Conservation (phyloP, 192 early-diverging fungal genomes). For the Backusella macrospora region DNA sequence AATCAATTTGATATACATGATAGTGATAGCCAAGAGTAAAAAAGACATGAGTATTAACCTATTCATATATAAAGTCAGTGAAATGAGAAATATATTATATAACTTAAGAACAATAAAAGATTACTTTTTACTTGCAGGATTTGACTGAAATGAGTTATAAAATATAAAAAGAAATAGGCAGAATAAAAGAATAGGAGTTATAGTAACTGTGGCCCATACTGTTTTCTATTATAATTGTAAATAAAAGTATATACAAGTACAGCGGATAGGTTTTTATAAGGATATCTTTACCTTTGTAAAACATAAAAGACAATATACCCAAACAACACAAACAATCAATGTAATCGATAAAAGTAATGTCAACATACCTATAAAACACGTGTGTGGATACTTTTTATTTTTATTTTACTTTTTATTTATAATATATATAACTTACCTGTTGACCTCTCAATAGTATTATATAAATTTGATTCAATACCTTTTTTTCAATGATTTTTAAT, state of each 20-base stretch:
- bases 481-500: background rate
- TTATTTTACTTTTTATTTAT: too few species aligned
- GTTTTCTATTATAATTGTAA: background rate
- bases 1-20: background rate
- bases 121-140: background rate
- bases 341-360: background rate
- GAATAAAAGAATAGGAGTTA: background rate
- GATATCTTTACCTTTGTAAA: background rate
- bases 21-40: background rate
- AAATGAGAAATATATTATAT: background rate
- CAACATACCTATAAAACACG: background rate
- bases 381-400: background rate
- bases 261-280: background rate
- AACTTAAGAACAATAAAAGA: background rate
- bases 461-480: background rate
- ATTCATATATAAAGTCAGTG: background rate
- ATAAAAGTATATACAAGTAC: background rate
- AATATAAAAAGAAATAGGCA: background rate
- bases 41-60: background rate
- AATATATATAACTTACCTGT: background rate
- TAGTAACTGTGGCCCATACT: background rate
- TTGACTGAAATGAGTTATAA: background rate
- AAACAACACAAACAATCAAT: background rate
- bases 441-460: background rate
- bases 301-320: background rate